Percentiles rank a stretch among this genome's conserved stretches.
Evolutionary conservation across 139 green algal genomes (phyloP).

Genomic region (Tetradesmus obliquus): DNA sequence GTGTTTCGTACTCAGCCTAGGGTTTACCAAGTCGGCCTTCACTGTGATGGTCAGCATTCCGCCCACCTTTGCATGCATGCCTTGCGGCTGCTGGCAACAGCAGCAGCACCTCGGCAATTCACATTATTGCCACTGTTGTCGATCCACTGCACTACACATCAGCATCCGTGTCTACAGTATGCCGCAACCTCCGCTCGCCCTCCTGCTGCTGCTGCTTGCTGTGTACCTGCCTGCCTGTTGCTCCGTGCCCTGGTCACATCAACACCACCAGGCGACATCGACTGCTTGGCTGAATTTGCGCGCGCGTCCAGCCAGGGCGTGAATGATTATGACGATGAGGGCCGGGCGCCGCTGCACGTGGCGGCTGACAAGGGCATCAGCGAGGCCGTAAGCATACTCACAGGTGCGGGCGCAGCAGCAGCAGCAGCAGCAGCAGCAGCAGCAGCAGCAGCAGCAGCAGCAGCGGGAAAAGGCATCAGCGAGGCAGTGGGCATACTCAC

Average conservation of each 20-base stretch:
- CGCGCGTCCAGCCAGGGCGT: conserved; percentile 25
- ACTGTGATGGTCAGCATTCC: neutral
- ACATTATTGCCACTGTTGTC: too few relatives aligned
- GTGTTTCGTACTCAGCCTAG: neutral
- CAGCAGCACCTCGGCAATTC: neutral
- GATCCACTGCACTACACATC: neutral
- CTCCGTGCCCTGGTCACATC: too few relatives aligned
- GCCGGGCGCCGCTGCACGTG: conserved; percentile 33
- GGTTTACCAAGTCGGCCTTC: neutral
- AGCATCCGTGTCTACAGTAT: neutral
- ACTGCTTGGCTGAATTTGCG: conserved; percentile 43
- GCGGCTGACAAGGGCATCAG: conserved; percentile 41
- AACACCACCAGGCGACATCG: conserved; percentile 36
- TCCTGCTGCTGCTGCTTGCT: neutral
- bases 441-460: neutral
- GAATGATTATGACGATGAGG: conserved; percentile 49
- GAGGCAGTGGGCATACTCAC: conserved; percentile 37
- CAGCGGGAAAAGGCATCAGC: conserved; percentile 2
- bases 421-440: neutral
- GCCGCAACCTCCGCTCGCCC: neutral
- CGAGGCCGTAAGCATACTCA: conserved; percentile 37
- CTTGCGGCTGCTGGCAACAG: neutral
- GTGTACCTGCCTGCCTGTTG: neutral
- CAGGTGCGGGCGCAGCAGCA: neutral
- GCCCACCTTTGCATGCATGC: neutral